Conservation (phyloP, 345 rosid species). For the Durio zibethinus region DNA sequence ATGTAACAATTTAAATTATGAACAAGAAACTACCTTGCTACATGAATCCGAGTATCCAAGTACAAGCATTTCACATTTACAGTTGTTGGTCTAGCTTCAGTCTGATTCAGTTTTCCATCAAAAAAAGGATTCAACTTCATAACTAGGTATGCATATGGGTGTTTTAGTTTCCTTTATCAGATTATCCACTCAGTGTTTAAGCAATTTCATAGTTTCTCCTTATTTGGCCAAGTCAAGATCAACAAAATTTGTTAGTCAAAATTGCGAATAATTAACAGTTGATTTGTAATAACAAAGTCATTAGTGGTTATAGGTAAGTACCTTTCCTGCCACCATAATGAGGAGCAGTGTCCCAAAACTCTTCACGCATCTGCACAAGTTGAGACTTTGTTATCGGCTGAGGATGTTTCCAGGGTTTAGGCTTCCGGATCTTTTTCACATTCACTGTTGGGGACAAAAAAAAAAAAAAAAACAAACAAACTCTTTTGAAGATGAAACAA, state of each 20-base stretch:
- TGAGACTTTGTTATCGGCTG: conserved; percentile 75
- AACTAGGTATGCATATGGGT: background rate
- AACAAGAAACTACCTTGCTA: background rate
- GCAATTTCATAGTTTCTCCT: background rate
- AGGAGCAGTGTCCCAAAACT: conserved; percentile 97
- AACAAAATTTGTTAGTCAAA: too few species aligned
- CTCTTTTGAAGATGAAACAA: background rate
- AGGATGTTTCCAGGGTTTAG: conserved; percentile 86
- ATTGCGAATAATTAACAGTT: conserved; percentile 5
- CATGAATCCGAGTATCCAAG: background rate
- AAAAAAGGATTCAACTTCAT: background rate
- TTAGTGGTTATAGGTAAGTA: conserved; percentile 12
- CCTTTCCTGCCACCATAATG: conserved; percentile 94
- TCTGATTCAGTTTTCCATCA: background rate
- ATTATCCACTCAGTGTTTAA: background rate
- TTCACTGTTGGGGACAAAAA: conserved; percentile 32
- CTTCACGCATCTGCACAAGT: conserved; percentile 77
- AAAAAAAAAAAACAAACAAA: background rate
- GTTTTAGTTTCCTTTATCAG: background rate
- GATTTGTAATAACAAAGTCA: background rate
- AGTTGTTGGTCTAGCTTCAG: background rate
- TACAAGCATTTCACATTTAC: background rate
- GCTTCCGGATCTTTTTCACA: conserved; percentile 76
- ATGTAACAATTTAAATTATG: background rate
- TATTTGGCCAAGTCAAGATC: background rate